Base-by-base conservation (phyloP, 1,284 basidiomycete genomes). In the Boletus mariae region DNA sequence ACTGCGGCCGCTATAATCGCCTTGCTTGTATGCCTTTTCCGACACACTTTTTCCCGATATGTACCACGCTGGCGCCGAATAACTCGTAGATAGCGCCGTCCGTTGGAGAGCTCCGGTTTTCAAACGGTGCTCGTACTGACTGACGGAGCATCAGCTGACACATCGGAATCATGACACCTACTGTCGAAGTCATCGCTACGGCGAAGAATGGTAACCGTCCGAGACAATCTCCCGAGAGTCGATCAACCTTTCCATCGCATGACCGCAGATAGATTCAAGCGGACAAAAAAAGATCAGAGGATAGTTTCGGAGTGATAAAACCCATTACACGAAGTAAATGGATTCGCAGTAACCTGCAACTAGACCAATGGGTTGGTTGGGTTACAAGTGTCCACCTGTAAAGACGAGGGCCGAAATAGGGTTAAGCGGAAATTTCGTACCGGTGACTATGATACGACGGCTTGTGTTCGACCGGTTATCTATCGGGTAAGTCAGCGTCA, bases 51-150 rank as follows among this genome's bases (percentile, higher is more conserved):
- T 9, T 44, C 17, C 43, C 28, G 43, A 44, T 29, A n/a, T 7
- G 31, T 42, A 9, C 13, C 2, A 25, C 23, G 12, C 43, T 31
- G 5, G 28, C n/a, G 5, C 43, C 10, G 10, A 31, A 44, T 11
- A 11, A 31, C 43, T 31, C n/a, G 13, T 29, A 40, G 28, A 46
- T 43, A 47, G 28, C 29, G 26, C 32, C 38, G 55, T 46, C 45
- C 54, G 38, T 56, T 48, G 34, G 52, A 38, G 56, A 28, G 46
- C 23, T 13, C 55, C 65, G 63, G 63, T 43, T 55, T 67, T 69
- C 55, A 65, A 51, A 50, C 44, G 12, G 17, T 23, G 32, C 37
- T 11, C 37, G 15, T 43, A n/a, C 35, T 45, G 35, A 34, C 9
- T 31, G 50, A 52, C 37, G 45, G 44, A 15, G 11, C 42, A 45